Base-by-base conservation (phyloP, 75 land plant genomes). In the Picea sitchensis region DNA sequence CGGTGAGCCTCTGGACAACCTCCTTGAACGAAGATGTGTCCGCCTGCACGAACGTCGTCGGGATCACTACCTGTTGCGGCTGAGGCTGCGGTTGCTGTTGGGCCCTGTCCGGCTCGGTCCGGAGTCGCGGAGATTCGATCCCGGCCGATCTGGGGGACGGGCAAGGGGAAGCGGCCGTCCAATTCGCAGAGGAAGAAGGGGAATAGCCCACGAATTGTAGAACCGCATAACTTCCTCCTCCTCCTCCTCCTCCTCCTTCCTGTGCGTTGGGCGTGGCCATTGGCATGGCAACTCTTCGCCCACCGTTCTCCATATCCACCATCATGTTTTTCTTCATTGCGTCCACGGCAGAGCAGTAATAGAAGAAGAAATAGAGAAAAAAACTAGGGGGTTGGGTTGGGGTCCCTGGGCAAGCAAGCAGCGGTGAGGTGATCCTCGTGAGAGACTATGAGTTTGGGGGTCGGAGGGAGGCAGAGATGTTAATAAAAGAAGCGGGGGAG, bases 11-110 rank as follows among this genome's bases (percentile, higher is more conserved):
- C 79, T 88, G 90, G 32, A 88, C 90, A 0, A 88, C 90, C 34
- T 88, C 88, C 67, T 88, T 88, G 87, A 88, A 88, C 18, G 90
- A 83, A 21, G 85, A 81, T 17, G 90, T 69, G 76, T 88, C 88
- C 14, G 90, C 90, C 57, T 88, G 90, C 67, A 86, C 81, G 74
- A 88, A 88, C 54, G 88, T 88, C 1, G 88, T 88, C 38, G 90
- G 87, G 18, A 31, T 9, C 18, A 82, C 58, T 34, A 57, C 20
- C 18, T 56, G 59, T 93, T 93, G 80, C 93, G 93, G 73, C 91
- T 91, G 90, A 12, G 34, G 59, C 91, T 91, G 90, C 18, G 34
- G 59, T 93, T 93, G 80, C 94, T 95, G 73, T 93, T 91, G 90
- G 80, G 34, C 38, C 31, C 34, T 65, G 6, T 65, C 69, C 14